phyloP scores from a whole-genome alignment of 2,329 filamentous ascomycete genomes.

The Stagonosporopsis tanaceti region DNA sequence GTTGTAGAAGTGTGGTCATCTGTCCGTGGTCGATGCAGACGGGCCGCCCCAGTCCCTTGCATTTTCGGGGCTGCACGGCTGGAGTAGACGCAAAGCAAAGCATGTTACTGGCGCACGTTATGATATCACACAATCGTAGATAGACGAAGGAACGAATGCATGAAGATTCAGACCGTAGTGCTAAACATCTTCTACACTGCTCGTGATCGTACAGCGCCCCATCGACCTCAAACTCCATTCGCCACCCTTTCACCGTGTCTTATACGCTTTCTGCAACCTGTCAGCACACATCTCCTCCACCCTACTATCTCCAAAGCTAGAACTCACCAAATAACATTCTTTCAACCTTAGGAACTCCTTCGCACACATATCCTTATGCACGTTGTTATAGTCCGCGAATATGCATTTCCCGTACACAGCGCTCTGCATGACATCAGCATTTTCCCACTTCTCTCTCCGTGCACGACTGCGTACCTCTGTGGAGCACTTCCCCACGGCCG shows the following conservation, averaged over 20 bases:
- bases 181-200: not conserved
- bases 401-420: constrained; percentile 91
- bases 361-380: constrained; percentile 89
- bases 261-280: constrained; percentile 39
- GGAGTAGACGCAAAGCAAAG: not conserved
- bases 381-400: constrained; percentile 85
- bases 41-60: too few relatives aligned
- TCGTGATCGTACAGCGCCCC: not conserved
- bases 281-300: not conserved
- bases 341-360: constrained; percentile 86
- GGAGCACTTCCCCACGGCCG: constrained; percentile 71
- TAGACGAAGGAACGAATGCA: constrained; percentile 26
- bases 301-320: not conserved
- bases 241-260: constrained; percentile 34
- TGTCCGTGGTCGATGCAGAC: too few relatives aligned
- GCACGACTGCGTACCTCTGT: constrained; percentile 62
- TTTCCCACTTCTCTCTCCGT: not conserved
- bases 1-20: constrained; percentile 57
- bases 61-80: too few relatives aligned
- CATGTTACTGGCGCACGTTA: constrained; percentile 15
- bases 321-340: constrained; percentile 81
- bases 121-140: constrained; percentile 26
- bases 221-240: not conserved
- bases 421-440: constrained; percentile 63
- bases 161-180: constrained; percentile 13